phyloP scores from a whole-genome alignment of 306 rosid genomes.

The Medicago arabica region DNA sequence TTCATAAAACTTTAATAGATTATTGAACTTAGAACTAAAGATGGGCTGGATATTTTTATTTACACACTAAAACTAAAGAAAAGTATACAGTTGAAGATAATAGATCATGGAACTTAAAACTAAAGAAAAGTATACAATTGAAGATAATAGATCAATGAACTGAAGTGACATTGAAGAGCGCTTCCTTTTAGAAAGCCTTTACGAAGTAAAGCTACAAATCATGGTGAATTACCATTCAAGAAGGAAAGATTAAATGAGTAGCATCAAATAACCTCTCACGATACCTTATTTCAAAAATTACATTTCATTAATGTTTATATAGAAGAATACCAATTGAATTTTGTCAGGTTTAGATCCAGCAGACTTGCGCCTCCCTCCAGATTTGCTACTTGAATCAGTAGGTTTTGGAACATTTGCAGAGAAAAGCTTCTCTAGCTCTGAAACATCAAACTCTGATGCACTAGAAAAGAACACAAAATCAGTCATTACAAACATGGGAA shows the following conservation, averaged over 20 bases:
- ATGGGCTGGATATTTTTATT: constrained; percentile 21
- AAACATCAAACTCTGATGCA: constrained; percentile 91
- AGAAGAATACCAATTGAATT: constrained; percentile 81
- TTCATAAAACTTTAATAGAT: constrained; percentile 35
- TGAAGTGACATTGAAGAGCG: no score
- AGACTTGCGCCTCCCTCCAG: constrained; percentile 83
- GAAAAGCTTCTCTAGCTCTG: constrained; percentile 92
- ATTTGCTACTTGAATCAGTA: constrained; percentile 68
- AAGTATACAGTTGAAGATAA: constrained; percentile 3
- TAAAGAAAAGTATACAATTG: no score
- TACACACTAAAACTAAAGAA: constrained; percentile 34
- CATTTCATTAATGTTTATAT: background rate
- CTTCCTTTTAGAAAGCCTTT: constrained; percentile 8
- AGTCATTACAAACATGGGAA: constrained; percentile 41
- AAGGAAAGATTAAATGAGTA: constrained; percentile 21
- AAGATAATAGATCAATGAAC: no score
- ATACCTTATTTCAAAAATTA: constrained; percentile 27
- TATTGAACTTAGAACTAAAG: no score
- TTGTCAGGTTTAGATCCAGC: constrained; percentile 85
- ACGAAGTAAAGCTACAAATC: constrained; percentile 29
- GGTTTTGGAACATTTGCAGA: constrained; percentile 89
- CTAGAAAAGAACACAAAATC: constrained; percentile 55
- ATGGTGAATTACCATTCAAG: constrained; percentile 33
- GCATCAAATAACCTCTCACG: constrained; percentile 30
- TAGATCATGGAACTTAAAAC: no score